phyloP scores from a whole-genome alignment of 108 stramenopile genomes.

The Cylindrotheca closterium region DNA sequence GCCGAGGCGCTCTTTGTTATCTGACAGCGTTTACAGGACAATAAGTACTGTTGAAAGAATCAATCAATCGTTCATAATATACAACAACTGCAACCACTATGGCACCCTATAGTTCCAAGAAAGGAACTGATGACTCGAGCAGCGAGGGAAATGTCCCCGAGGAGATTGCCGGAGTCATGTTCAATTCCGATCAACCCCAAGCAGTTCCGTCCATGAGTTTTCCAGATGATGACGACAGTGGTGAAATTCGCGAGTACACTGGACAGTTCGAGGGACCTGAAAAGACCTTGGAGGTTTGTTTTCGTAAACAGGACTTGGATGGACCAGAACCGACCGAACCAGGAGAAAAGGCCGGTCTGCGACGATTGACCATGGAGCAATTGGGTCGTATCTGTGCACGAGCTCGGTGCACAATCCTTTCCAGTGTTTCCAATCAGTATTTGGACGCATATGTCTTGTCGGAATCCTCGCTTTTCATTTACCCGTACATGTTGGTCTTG shows the following conservation, averaged over 20 bases:
- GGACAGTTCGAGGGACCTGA: slow-evolving; percentile 89
- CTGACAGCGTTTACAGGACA: slow-evolving; percentile 41
- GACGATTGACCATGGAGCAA: slow-evolving; percentile 71
- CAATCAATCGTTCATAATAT: no score
- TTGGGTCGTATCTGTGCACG: slow-evolving; percentile 91
- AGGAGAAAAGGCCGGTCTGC: slow-evolving; percentile 65
- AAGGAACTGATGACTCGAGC: slow-evolving; percentile 7
- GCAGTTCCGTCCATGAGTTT: slow-evolving; percentile 11
- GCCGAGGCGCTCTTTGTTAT: slow-evolving; percentile 50
- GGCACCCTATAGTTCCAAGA: neutral
- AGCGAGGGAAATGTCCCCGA: slow-evolving; percentile 7
- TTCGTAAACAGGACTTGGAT: slow-evolving; percentile 54
- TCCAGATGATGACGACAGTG: slow-evolving; percentile 68
- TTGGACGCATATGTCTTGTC: slow-evolving; percentile 97
- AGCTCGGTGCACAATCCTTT: slow-evolving; percentile 96
- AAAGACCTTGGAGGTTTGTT: slow-evolving; percentile 86
- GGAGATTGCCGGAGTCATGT: slow-evolving; percentile 4
- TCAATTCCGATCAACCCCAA: slow-evolving; percentile 19
- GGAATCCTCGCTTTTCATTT: slow-evolving; percentile 98
- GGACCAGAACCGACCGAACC: slow-evolving; percentile 8
- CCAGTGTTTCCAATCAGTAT: slow-evolving; percentile 87
- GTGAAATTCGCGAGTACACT: slow-evolving; percentile 76
- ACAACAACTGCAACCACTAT: no score
- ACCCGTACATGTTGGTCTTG: slow-evolving; percentile 96
- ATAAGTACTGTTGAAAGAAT: no score